Conservation (phyloP, 257 asterid species). For the Scutellaria barbata region DNA sequence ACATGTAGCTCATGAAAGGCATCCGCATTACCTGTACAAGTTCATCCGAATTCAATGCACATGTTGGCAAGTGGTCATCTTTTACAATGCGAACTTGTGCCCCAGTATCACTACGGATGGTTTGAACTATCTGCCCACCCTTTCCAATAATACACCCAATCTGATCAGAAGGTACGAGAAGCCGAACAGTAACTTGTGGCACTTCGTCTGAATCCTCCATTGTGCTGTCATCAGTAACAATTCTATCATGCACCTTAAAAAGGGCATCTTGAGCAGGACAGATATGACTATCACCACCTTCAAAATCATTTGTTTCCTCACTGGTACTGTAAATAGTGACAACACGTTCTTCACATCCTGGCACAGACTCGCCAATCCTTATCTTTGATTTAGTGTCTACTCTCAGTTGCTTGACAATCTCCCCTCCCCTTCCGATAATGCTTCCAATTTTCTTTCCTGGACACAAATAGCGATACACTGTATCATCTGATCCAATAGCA, state of each 20-base stretch:
- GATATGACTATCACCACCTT: slow-evolving; percentile 53
- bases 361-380: slow-evolving; percentile 89
- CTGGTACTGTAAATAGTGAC: slow-evolving; percentile 78
- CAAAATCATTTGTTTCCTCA: slow-evolving; percentile 79
- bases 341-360: slow-evolving; percentile 81
- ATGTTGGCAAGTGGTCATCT: slow-evolving; percentile 84
- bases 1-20: neutral
- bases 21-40: slow-evolving; percentile 75
- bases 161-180: slow-evolving; percentile 93
- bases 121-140: slow-evolving; percentile 93
- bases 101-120: slow-evolving; percentile 80
- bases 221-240: slow-evolving; percentile 62
- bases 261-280: slow-evolving; percentile 97
- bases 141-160: slow-evolving; percentile 93
- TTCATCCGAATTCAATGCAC: slow-evolving; percentile 90
- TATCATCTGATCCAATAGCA: slow-evolving; percentile 72
- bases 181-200: slow-evolving; percentile 66
- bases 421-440: slow-evolving; percentile 95
- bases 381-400: slow-evolving; percentile 86
- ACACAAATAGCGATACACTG: slow-evolving; percentile 85
- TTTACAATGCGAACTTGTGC: slow-evolving; percentile 89
- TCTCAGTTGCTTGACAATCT: slow-evolving; percentile 92
- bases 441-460: slow-evolving; percentile 89
- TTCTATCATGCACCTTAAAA: slow-evolving; percentile 84
- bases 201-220: slow-evolving; percentile 64